Evolutionary conservation across 1,284 basidiomycete species (phyloP).

Genomic region (Ceratobasidium sp.): DNA sequence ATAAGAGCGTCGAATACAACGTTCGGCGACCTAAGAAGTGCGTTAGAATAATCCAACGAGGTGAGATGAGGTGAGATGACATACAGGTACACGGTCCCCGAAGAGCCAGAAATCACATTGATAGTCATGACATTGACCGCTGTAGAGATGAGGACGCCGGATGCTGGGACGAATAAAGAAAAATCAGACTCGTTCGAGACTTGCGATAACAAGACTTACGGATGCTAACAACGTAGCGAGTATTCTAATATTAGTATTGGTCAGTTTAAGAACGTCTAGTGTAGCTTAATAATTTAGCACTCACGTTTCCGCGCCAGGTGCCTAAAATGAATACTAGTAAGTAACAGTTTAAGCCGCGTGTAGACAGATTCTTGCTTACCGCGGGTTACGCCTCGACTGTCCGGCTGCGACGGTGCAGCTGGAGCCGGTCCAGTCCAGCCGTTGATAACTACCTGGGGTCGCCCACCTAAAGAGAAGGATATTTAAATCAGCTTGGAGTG

Average conservation of each 20-base stretch:
- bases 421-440: constrained; percentile 46
- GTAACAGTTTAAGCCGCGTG: not conserved
- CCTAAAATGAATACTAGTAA: not conserved
- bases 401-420: constrained; percentile 39
- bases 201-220: constrained; percentile 7
- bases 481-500: not conserved
- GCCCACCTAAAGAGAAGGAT: constrained; percentile 40
- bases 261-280: not conserved
- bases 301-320: constrained; percentile 44
- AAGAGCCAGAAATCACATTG: constrained; percentile 42
- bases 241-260: constrained; percentile 19
- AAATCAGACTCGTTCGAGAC: not conserved
- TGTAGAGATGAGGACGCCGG: constrained; percentile 36
- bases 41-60: constrained; percentile 19
- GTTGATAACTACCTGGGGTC: constrained; percentile 46
- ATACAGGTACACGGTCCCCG: constrained; percentile 26
- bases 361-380: constrained; percentile 7
- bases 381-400: constrained; percentile 48
- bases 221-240: constrained; percentile 33
- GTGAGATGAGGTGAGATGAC: not conserved
- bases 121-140: constrained; percentile 42
- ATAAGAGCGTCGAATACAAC: constrained; percentile 36
- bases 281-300: not conserved
- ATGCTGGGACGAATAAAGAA: constrained; percentile 1
- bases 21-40: constrained; percentile 30